These are phyloP conservation scores for Oemleria cerasiformis DNA, from an alignment of 306 rosid genomes.

Conservation along the genomic window DNA sequence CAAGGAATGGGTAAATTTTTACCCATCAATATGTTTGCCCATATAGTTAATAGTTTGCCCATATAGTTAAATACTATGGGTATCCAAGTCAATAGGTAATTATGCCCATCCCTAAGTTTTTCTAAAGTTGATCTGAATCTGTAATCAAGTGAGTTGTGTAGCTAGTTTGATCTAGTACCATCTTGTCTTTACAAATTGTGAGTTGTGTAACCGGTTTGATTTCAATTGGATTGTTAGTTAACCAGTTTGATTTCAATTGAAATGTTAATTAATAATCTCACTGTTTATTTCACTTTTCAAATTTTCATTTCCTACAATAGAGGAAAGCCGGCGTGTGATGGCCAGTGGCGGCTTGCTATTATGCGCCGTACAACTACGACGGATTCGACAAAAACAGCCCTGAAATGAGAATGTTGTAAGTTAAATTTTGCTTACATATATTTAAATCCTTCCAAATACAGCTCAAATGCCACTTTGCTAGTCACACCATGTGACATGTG, in stretches of 20 bases:
- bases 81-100: too few species aligned
- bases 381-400: too few species aligned
- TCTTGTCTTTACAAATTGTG: too few species aligned
- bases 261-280: conserved; percentile 12
- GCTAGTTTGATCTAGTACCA: too few species aligned
- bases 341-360: not conserved
- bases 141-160: conserved; percentile 2
- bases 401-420: not conserved
- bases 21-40: too few species aligned
- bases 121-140: conserved; percentile 9
- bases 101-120: too few species aligned
- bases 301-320: too few species aligned
- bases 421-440: not conserved
- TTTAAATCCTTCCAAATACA: not conserved
- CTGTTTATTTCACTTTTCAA: not conserved
- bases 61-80: too few species aligned
- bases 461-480: not conserved
- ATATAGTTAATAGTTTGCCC: too few species aligned
- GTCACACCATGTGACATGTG: not conserved
- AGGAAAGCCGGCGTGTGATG: not conserved
- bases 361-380: too few species aligned
- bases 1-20: too few species aligned
- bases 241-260: conserved; percentile 9
- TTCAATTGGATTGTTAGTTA: conserved; percentile 13
- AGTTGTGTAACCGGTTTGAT: conserved; percentile 5